Evolutionary conservation across 2,329 filamentous ascomycete genomes (phyloP).

Genomic region (Stylonectria norvegica): DNA sequence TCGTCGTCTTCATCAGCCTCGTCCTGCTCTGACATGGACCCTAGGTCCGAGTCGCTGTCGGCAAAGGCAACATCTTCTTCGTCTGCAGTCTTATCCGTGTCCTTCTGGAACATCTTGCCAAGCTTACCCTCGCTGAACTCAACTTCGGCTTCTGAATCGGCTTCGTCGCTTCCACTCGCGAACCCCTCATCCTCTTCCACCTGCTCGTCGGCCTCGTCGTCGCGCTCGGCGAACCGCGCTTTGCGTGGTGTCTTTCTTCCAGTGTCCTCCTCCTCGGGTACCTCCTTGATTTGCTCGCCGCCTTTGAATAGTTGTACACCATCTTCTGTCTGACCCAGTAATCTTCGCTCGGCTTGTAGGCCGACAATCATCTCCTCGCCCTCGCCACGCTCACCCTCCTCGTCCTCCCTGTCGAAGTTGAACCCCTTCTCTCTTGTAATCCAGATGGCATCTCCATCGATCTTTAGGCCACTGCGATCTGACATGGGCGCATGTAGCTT

Average conservation of each 20-base stretch:
- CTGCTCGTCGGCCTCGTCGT: slow-evolving; percentile 57
- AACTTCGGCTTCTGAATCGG: slow-evolving; percentile 49
- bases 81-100: slow-evolving; percentile 47
- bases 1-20: slow-evolving; percentile 47
- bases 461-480: slow-evolving; percentile 90
- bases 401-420: slow-evolving; percentile 67
- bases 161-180: slow-evolving; percentile 51
- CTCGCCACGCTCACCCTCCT: slow-evolving; percentile 75
- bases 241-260: slow-evolving; percentile 59
- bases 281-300: slow-evolving; percentile 63
- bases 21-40: slow-evolving; percentile 67
- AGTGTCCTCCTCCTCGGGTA: slow-evolving; percentile 52
- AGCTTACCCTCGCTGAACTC: slow-evolving; percentile 59
- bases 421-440: slow-evolving; percentile 69
- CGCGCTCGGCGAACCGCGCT: slow-evolving; percentile 56
- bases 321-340: slow-evolving; percentile 78
- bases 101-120: slow-evolving; percentile 58
- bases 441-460: slow-evolving; percentile 96
- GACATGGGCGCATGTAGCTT: slow-evolving; percentile 97
- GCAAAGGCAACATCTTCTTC: slow-evolving; percentile 83
- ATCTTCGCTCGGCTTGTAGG: slow-evolving; percentile 74
- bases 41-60: slow-evolving; percentile 94
- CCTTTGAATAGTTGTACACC: slow-evolving; percentile 84
- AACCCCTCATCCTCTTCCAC: slow-evolving; percentile 50
- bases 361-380: slow-evolving; percentile 93